Evolutionary conservation across 2,329 filamentous ascomycete genomes (phyloP).

Genomic region (Camillea tinctor): DNA sequence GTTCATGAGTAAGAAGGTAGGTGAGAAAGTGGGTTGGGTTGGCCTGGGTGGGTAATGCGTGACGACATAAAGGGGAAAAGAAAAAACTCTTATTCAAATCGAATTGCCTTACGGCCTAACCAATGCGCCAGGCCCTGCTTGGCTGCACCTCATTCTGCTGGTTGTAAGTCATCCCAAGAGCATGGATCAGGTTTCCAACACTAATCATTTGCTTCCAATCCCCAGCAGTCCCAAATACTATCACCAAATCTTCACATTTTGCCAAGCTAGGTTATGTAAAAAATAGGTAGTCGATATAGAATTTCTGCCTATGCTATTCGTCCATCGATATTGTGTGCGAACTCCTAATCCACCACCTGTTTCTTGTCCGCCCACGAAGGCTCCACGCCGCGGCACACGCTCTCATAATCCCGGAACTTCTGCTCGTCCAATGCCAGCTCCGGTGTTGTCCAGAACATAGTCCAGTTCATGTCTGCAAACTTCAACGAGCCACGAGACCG

Average conservation of each 20-base stretch:
- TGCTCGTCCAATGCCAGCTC: slow-evolving; percentile 55
- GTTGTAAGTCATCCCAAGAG: not conserved
- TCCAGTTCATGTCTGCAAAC: slow-evolving; percentile 80
- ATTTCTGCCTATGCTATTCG: not conserved
- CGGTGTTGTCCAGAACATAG: slow-evolving; percentile 96
- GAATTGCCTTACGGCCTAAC: not conserved
- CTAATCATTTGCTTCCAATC: not conserved
- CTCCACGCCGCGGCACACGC: slow-evolving; percentile 65
- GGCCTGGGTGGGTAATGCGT: not conserved
- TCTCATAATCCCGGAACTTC: slow-evolving; percentile 67
- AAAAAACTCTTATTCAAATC: not conserved
- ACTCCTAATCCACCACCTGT: slow-evolving; percentile 53
- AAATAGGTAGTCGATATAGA: not conserved
- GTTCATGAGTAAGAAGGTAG: not conserved
- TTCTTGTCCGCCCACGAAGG: slow-evolving; percentile 64
- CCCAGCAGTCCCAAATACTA: not conserved
- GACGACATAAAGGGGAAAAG: not conserved
- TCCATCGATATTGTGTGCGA: not conserved
- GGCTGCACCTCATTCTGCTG: not conserved
- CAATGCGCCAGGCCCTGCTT: not conserved
- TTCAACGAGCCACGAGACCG: slow-evolving; percentile 81
- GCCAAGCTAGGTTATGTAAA: not conserved
- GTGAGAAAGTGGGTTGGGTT: slow-evolving; percentile 2
- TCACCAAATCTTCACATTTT: not conserved
- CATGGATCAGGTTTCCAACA: not conserved